phyloP scores from a whole-genome alignment of 805 yeast genomes.

The Naumovozyma baii region DNA sequence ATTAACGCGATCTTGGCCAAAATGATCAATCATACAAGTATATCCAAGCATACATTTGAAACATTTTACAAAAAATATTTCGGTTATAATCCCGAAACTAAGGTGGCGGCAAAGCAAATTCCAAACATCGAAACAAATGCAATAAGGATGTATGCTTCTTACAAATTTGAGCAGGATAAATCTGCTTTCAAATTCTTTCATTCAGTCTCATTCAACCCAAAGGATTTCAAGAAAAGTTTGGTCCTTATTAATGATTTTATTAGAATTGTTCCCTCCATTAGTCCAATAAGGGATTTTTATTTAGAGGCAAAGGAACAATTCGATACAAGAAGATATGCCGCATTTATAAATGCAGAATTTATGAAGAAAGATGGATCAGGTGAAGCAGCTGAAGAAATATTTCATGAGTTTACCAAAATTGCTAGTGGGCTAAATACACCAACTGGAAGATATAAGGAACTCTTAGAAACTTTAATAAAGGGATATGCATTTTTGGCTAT shows the following conservation, averaged over 20 bases:
- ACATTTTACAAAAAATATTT: slow-evolving; percentile 13
- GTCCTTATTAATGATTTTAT: slow-evolving; percentile 16
- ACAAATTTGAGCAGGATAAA: slow-evolving; percentile 7
- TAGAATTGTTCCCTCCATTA: slow-evolving; percentile 14
- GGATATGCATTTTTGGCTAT: slow-evolving; percentile 17
- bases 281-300: slow-evolving; percentile 13
- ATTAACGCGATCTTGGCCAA: slow-evolving; percentile 17
- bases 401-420: slow-evolving; percentile 13
- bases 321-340: slow-evolving; percentile 15
- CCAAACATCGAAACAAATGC: slow-evolving; percentile 18
- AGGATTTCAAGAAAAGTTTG: slow-evolving; percentile 9
- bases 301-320: slow-evolving; percentile 15
- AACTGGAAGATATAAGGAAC: slow-evolving; percentile 1
- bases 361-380: slow-evolving; percentile 14
- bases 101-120: slow-evolving; percentile 2
- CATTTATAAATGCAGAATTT: slow-evolving; percentile 21
- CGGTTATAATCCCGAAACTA: slow-evolving; percentile 3
- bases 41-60: slow-evolving; percentile 8
- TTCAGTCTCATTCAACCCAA: slow-evolving; percentile 13
- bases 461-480: slow-evolving; percentile 14
- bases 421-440: neutral
- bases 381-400: slow-evolving; percentile 17
- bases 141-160: slow-evolving; percentile 18
- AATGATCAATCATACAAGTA: slow-evolving; percentile 8
- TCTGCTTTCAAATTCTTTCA: slow-evolving; percentile 14